A percentile compares a stretch with the other conserved stretches of the same genome.
phyloP scores from a whole-genome alignment of 495 filamentous ascomycete genomes.

The Penicillium steckii region DNA sequence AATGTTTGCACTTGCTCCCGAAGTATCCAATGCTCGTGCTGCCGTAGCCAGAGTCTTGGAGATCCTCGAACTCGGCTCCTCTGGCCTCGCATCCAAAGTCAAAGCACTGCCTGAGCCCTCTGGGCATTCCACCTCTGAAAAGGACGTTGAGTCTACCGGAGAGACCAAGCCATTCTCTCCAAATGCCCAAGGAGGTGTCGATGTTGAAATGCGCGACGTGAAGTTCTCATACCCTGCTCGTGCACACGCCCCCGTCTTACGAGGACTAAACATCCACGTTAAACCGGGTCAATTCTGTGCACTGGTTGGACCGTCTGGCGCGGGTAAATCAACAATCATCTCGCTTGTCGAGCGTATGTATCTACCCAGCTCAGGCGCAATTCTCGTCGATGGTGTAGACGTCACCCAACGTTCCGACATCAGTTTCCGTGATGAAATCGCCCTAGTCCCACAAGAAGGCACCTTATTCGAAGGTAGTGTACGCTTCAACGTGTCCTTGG shows the following conservation, averaged over 20 bases:
- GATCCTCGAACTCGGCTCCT: slow-evolving; percentile 45
- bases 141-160: slow-evolving; percentile 18
- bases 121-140: slow-evolving; percentile 14
- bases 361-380: slow-evolving; percentile 39
- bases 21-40: slow-evolving; percentile 51
- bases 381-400: slow-evolving; percentile 41
- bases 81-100: slow-evolving; percentile 28
- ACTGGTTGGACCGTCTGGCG: slow-evolving; percentile 59
- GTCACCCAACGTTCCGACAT: slow-evolving; percentile 33
- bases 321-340: slow-evolving; percentile 62
- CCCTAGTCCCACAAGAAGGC: slow-evolving; percentile 55
- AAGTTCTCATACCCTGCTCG: slow-evolving; percentile 62
- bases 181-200: slow-evolving; percentile 24
- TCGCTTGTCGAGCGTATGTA: slow-evolving; percentile 61
- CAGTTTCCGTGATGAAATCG: slow-evolving; percentile 47
- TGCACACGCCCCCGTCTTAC: slow-evolving; percentile 51
- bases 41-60: slow-evolving; percentile 47
- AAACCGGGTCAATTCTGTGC: slow-evolving; percentile 59
- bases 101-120: slow-evolving; percentile 1
- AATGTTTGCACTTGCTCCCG: slow-evolving; percentile 64
- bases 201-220: slow-evolving; percentile 53
- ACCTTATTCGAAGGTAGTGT: slow-evolving; percentile 54
- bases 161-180: slow-evolving; percentile 12
- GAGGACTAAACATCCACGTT: slow-evolving; percentile 52
- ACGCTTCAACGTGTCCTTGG: slow-evolving; percentile 52